A percentile compares a stretch with the other conserved stretches of the same genome.
These are phyloP conservation scores for Kodamaea arcana DNA, from an alignment of 1,139 yeast genomes.

Conservation along the genomic window DNA sequence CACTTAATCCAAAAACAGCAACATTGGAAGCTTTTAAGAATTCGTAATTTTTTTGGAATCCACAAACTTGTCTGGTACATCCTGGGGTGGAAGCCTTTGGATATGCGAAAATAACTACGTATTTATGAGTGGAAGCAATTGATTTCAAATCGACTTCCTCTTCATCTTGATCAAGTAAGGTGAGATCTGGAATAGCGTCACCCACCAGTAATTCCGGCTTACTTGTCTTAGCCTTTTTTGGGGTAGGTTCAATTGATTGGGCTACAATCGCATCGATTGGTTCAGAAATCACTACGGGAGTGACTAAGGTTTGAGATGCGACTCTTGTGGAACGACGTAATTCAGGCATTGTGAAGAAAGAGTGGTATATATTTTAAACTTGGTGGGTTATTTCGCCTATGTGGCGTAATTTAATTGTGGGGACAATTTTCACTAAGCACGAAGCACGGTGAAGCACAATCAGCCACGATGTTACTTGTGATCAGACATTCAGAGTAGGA, in stretches of 20 bases:
- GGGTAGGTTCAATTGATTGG: slow-evolving; percentile 13
- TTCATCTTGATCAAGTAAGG: slow-evolving; percentile 65
- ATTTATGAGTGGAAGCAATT: slow-evolving; percentile 44
- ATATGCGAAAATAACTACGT: slow-evolving; percentile 68
- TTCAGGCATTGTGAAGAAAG: slow-evolving; percentile 33
- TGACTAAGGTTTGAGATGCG: slow-evolving; percentile 15
- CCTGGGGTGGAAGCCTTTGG: slow-evolving; percentile 96
- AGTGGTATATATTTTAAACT: neutral
- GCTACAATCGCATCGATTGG: neutral
- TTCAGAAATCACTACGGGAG: neutral
- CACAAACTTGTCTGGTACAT: slow-evolving; percentile 89
- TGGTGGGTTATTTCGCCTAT: neutral
- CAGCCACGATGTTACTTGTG: too few species aligned
- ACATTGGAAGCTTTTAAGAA: slow-evolving; percentile 49
- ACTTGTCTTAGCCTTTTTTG: slow-evolving; percentile 20
- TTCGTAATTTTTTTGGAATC: slow-evolving; percentile 67
- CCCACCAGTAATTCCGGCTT: slow-evolving; percentile 50
- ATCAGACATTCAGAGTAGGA: too few species aligned
- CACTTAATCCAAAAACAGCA: slow-evolving; percentile 63
- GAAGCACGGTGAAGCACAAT: too few species aligned
- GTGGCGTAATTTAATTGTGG: neutral
- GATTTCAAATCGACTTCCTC: slow-evolving; percentile 49
- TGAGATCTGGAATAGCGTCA: slow-evolving; percentile 64
- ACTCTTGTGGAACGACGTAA: slow-evolving; percentile 54
- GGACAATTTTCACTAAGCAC: too few species aligned